Conservation (phyloP, 179 eudicot species). For the Vitellaria paradoxa region DNA sequence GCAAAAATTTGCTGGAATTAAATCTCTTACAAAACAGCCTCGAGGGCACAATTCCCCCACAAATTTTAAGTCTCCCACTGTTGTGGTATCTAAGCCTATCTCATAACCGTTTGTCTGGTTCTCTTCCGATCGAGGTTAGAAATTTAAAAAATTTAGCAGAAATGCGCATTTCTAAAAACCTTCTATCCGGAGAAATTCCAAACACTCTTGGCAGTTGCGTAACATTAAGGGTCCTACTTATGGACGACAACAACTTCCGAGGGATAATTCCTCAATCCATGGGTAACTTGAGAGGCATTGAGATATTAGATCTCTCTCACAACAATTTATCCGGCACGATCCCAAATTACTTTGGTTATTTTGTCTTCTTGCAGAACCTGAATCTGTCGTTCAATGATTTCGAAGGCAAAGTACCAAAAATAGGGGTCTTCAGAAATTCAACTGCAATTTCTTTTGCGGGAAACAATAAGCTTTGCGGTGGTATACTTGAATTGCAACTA, state of each 20-base stretch:
- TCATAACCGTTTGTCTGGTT: slow-evolving; percentile 16
- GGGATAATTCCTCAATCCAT: not conserved
- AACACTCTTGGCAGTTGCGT: slow-evolving; percentile 16
- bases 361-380: not conserved
- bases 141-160: not conserved
- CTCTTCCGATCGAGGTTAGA: slow-evolving; percentile 1
- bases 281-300: not conserved
- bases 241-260: not conserved
- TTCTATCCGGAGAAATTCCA: slow-evolving; percentile 26
- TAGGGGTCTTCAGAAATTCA: slow-evolving; percentile 5
- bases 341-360: not conserved
- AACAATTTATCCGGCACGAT: not conserved
- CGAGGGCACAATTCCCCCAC: slow-evolving; percentile 18
- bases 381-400: not conserved
- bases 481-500: not conserved
- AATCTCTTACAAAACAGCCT: not conserved
- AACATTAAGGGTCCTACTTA: not conserved
- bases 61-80: slow-evolving; percentile 17
- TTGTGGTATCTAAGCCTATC: slow-evolving; percentile 11
- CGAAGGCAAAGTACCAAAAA: not conserved
- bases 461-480: slow-evolving; percentile 9
- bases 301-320: not conserved
- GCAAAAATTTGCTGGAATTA: not conserved
- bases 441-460: not conserved
- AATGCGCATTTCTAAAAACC: slow-evolving; percentile 16